Evolutionary conservation across 768 basidiomycete species (phyloP).

Genomic region (Pleurotus eryngii): DNA sequence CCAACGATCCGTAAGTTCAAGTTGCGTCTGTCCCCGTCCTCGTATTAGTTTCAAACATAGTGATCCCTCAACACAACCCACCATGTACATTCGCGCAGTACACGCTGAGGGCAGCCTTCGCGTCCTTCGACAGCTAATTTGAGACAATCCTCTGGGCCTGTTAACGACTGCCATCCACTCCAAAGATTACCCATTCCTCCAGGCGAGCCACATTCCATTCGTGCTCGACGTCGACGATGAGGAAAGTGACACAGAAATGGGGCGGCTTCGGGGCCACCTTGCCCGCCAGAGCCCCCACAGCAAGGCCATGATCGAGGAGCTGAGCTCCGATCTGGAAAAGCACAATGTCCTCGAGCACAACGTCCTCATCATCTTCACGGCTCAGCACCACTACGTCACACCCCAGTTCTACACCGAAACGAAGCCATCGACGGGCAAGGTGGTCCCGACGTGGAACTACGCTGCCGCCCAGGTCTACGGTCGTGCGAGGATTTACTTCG

Average conservation of each 20-base stretch:
- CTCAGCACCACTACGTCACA: slow-evolving; percentile 23
- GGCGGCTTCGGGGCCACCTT: slow-evolving; percentile 20
- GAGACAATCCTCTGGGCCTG: slow-evolving; percentile 30
- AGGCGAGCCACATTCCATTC: slow-evolving; percentile 36
- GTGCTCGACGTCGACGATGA: slow-evolving; percentile 16
- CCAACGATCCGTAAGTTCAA: no score
- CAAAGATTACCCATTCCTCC: slow-evolving; percentile 13
- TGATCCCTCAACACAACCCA: background rate
- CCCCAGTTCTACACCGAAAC: slow-evolving; percentile 24
- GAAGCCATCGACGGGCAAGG: slow-evolving; percentile 23
- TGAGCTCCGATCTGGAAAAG: background rate
- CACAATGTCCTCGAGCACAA: slow-evolving; percentile 4
- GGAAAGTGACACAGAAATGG: slow-evolving; percentile 8
- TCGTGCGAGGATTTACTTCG: slow-evolving; percentile 15
- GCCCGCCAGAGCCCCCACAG: slow-evolving; percentile 23
- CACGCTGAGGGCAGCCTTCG: slow-evolving; percentile 33
- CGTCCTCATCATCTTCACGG: slow-evolving; percentile 19
- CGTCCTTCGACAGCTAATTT: slow-evolving; percentile 27
- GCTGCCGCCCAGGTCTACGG: slow-evolving; percentile 23
- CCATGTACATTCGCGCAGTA: slow-evolving; percentile 35
- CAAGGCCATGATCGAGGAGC: slow-evolving; percentile 17
- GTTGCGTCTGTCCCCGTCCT: no score
- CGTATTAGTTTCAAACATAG: no score
- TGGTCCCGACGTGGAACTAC: slow-evolving; percentile 25
- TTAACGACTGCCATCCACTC: slow-evolving; percentile 31